phyloP scores from a whole-genome alignment of 2,329 filamentous ascomycete genomes.

The Venturia nashicola region DNA sequence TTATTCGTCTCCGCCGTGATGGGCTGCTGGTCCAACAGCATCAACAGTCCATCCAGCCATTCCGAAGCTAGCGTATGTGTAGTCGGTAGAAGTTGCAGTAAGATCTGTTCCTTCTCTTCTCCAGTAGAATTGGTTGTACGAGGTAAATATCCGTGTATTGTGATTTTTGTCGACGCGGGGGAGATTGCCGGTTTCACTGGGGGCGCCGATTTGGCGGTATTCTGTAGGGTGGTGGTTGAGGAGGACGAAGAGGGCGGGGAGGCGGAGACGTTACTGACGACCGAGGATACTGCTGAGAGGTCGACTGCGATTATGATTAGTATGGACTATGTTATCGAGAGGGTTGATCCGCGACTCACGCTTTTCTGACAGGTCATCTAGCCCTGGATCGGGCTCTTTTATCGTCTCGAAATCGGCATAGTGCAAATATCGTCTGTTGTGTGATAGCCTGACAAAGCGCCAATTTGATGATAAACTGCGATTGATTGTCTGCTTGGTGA shows the following conservation, averaged over 20 bases:
- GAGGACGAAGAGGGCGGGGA: slow-evolving; percentile 36
- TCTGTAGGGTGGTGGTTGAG: slow-evolving; percentile 35
- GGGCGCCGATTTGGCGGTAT: slow-evolving; percentile 14
- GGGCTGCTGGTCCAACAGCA: slow-evolving; percentile 88
- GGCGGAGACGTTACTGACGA: slow-evolving; percentile 82
- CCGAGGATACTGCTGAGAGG: slow-evolving; percentile 75
- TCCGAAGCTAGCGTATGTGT: slow-evolving; percentile 79
- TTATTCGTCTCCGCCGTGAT: slow-evolving; percentile 96
- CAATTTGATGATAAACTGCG: slow-evolving; percentile 44
- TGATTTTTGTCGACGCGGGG: slow-evolving; percentile 63
- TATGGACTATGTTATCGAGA: neutral
- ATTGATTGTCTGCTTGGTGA: slow-evolving; percentile 29
- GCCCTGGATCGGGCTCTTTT: slow-evolving; percentile 53
- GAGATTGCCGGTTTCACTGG: slow-evolving; percentile 16
- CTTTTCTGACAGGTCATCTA: slow-evolving; percentile 66
- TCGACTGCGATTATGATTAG: slow-evolving; percentile 44
- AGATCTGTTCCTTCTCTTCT: slow-evolving; percentile 49
- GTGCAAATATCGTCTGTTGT: slow-evolving; percentile 82
- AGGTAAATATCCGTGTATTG: slow-evolving; percentile 62
- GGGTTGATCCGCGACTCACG: slow-evolving; percentile 29
- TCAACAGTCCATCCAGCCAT: slow-evolving; percentile 90
- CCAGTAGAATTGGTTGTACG: slow-evolving; percentile 12
- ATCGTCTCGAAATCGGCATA: slow-evolving; percentile 65
- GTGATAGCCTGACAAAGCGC: slow-evolving; percentile 78
- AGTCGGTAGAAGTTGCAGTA: slow-evolving; percentile 72